Evolutionary conservation across 108 stramenopile species (phyloP), one percentile per base, ranked within the genome.

Genomic region (Cyclostephanos invisitatus): DNA sequence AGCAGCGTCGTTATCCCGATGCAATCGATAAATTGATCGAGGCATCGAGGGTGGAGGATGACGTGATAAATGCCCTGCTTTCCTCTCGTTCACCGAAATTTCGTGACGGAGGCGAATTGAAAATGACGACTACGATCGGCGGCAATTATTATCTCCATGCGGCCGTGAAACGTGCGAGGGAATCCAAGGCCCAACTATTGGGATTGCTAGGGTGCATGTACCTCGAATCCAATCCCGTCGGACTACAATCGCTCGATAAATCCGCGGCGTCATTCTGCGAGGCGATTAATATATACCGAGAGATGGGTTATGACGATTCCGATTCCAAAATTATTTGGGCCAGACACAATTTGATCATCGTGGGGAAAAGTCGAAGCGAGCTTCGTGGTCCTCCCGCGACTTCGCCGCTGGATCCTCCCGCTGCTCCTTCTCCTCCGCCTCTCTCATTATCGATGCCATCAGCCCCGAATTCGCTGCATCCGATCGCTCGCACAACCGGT

Each of bases 241-340:
- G 54, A 42, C 58, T 49, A 12, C 42, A 49, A 21, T 62, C 59
- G 32, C 32, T 32, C 32, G 32, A 32, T 32, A 32, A 69, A 18
- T 61, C 75, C 25, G 48, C 63, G 50, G 68, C 17, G 46, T 37
- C 68, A 21, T 77, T 77, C 42, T 24, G 55, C 10, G 29, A 27
- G n/a, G 75, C 68, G 6, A 68, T 77, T 35, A 40, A 62, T 15
- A 64, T 77, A 7, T 77, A 77, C 36, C 35, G 44, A 38, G 62
- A 64, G 21, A 57, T 77, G 62, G 75, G 75, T 18, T 77, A 64
- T 48, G 50, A 47, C 24, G 32, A 61, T 6, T 25, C 53, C 15
- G 46, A 77, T 58, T 68, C 75, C 14, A 62, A 67, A 0, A 29
- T 77, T 29, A 56, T 77, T 55, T 77, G 75, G 75, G 68, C 75